phyloP scores from a whole-genome alignment of 2,329 filamentous ascomycete genomes.

The Ramichloridium luteum region DNA sequence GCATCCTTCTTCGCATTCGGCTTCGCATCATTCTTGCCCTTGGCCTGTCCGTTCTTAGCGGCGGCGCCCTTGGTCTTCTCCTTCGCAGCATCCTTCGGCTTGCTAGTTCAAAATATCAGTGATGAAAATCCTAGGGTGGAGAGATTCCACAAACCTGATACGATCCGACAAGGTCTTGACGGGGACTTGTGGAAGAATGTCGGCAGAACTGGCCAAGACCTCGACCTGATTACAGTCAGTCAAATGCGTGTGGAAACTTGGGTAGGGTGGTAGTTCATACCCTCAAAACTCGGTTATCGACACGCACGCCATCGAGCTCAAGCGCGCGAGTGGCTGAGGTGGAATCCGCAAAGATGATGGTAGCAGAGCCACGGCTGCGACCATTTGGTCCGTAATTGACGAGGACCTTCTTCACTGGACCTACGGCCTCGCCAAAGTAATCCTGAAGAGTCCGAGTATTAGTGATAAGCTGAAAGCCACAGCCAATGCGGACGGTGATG shows the following conservation, averaged over 20 bases:
- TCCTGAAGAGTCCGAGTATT: slow-evolving; percentile 59
- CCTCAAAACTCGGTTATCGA: slow-evolving; percentile 86
- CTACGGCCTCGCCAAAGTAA: slow-evolving; percentile 82
- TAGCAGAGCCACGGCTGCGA: slow-evolving; percentile 81
- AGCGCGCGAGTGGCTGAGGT: slow-evolving; percentile 78
- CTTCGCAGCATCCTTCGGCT: slow-evolving; percentile 24
- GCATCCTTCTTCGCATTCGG: slow-evolving; percentile 39
- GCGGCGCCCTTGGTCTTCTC: slow-evolving; percentile 47
- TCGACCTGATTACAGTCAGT: slow-evolving; percentile 54
- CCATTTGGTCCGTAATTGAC: slow-evolving; percentile 89
- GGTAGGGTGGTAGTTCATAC: slow-evolving; percentile 35
- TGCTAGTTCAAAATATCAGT: too few relatives aligned
- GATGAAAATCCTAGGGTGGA: too few relatives aligned
- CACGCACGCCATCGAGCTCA: slow-evolving; percentile 75
- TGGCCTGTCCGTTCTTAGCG: slow-evolving; percentile 43
- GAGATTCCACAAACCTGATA: slow-evolving; percentile 53
- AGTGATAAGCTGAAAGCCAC: neutral
- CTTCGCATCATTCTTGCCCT: slow-evolving; percentile 39
- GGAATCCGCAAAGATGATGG: slow-evolving; percentile 69
- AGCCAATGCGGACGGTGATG: too few relatives aligned
- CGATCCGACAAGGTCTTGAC: slow-evolving; percentile 75
- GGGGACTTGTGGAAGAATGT: slow-evolving; percentile 53
- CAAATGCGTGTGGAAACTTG: neutral
- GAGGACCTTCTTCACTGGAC: slow-evolving; percentile 80
- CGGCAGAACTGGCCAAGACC: slow-evolving; percentile 58